Base-by-base conservation (phyloP, 306 rosid species). In the Styphnolobium japonicum region DNA sequence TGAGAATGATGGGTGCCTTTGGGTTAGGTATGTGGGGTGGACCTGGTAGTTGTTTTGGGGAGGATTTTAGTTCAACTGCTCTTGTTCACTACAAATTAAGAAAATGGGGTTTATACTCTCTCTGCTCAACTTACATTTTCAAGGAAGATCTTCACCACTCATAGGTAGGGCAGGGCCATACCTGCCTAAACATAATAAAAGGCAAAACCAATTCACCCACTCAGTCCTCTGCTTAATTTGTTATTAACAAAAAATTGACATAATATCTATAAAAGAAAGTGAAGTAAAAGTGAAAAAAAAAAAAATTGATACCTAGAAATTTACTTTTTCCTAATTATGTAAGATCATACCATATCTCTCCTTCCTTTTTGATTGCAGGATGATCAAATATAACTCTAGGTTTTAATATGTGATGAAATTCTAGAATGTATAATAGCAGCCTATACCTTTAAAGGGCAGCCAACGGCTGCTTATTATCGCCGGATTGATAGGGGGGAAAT, bases 51-150 rank as follows among this genome's bases (percentile, higher is more conserved):
- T 36, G 61, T 77, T 77, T 43, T 7, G 18, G 5, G 22, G 27
- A 6, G 46, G 36, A 79, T 68, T 84, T 58, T 82, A 62, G 88
- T 80, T 87, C 80, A 87, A 82, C 91, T 82, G 83, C 90, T 21
- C 45, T 49, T 49, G 56, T 58, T 31, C 51, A 15, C 76, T 52
- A 7, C 56, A 46, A n/a, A 25, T 21, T 19, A 67, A 56, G 74
- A 39, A n/a, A n/a, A 51, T 61, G 68, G 11, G 25, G 22, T 45
- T 62, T 75, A 23, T n/a, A 62, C 33, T 65, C 39, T 27, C 49
- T 49, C 36, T 33, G 12, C 65, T 53, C 34, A 71, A 49, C 67
- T 80, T 62, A 23, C 16, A 51, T 73, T 46, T 46, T 61, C 62
- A 36, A 66, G 71, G 42, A 48, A 51, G 74, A 82, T 82, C 51